Evolutionary conservation across 116 monocot species (phyloP).

Genomic region (Phalaenopsis hybrid): DNA sequence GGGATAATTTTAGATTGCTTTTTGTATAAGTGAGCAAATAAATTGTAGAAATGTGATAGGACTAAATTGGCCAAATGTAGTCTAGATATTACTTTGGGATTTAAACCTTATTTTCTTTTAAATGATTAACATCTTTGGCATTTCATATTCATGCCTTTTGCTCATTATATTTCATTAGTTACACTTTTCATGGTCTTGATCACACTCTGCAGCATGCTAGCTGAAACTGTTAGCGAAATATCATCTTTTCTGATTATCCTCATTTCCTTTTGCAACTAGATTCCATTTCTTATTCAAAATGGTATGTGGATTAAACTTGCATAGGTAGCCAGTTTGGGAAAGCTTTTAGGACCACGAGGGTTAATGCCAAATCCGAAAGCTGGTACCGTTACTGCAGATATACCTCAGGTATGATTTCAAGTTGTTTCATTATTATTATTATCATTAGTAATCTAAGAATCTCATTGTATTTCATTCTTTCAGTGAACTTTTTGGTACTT

Average conservation of each 20-base stretch:
- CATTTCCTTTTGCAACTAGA: not conserved
- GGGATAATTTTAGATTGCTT: too few species aligned
- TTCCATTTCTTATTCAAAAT: not conserved
- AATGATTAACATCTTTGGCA: not conserved
- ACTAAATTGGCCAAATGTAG: too few species aligned
- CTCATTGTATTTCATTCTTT: not conserved
- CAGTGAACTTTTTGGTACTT: not conserved
- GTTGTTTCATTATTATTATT: not conserved
- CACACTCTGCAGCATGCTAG: not conserved
- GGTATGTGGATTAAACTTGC: slow-evolving; percentile 9
- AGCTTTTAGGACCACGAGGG: slow-evolving; percentile 91
- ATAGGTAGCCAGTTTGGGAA: slow-evolving; percentile 93
- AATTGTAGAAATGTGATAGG: too few species aligned
- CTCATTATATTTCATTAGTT: not conserved
- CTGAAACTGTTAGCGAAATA: not conserved
- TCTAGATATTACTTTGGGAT: too few species aligned
- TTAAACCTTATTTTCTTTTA: not conserved
- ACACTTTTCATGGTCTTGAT: not conserved
- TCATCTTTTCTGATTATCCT: not conserved
- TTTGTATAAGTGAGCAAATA: too few species aligned
- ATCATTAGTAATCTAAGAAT: not conserved
- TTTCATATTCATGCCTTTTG: not conserved
- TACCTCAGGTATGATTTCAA: slow-evolving; percentile 65
- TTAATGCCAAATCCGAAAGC: slow-evolving; percentile 99
- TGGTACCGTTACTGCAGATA: slow-evolving; percentile 80